Evolutionary conservation across 805 yeast genomes (phyloP).

Genomic region (Brettanomyces custersianus): DNA sequence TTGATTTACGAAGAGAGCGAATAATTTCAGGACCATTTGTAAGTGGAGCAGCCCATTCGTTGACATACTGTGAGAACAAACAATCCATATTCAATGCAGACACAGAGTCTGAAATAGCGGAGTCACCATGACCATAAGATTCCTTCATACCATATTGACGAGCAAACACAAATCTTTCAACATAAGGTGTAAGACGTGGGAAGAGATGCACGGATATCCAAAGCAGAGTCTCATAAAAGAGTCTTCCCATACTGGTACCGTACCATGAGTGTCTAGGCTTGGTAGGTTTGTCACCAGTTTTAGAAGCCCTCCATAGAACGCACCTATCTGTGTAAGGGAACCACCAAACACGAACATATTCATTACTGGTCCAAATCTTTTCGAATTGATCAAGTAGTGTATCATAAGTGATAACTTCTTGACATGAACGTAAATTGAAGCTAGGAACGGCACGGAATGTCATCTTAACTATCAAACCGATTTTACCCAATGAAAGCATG

Average conservation of each 20-base stretch:
- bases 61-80: conserved; percentile 83
- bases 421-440: conserved; percentile 70
- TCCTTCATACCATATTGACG: conserved; percentile 78
- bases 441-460: conserved; percentile 79
- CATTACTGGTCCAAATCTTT: conserved; percentile 78
- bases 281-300: conserved; percentile 56
- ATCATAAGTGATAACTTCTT: conserved; percentile 74
- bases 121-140: conserved; percentile 46
- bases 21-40: conserved; percentile 67
- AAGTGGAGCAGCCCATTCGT: conserved; percentile 96
- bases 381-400: conserved; percentile 68
- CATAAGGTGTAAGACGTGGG: conserved; percentile 73
- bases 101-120: conserved; percentile 71
- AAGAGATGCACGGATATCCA: conserved; percentile 68
- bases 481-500: conserved; percentile 76
- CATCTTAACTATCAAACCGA: conserved; percentile 81
- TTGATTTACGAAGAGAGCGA: conserved; percentile 49
- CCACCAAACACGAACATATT: conserved; percentile 95
- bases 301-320: conserved; percentile 83
- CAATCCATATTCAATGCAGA: conserved; percentile 95
- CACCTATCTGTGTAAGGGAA: conserved; percentile 85
- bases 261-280: conserved; percentile 73
- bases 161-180: conserved; percentile 77
- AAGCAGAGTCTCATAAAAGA: conserved; percentile 68
- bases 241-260: conserved; percentile 71